Base-by-base conservation (phyloP, 257 asterid species). In the Salvia rosmarinus region DNA sequence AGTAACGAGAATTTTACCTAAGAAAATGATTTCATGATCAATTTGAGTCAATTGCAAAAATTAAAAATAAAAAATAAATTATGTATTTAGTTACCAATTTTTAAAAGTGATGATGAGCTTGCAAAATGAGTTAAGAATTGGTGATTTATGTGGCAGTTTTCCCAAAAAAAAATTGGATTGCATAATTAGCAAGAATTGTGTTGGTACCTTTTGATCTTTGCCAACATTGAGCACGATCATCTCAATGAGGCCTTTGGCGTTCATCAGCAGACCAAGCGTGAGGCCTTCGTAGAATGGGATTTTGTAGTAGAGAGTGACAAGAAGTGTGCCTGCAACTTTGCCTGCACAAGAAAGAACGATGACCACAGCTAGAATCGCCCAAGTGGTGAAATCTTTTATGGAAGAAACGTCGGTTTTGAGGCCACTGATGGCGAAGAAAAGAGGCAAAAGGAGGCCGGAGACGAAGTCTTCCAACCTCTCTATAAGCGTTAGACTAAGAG, bases 221-320 rank as follows among this genome's bases (percentile, higher is more conserved):
- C 98, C 98, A n/a, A 95, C 98, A 16, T 95, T 95, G 73, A 95
- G 97, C 11, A 91, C 91, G 66, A 95, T 95, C 87, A 95, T 91
- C 86, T 95, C 98, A 47, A 91, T 83, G 12, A 95, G 95, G 13
- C 98, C 99, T 71, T 95, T 95, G 49, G 97, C 88, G 65, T 95
- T 95, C 99, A 95, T 89, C 74, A 95, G 92, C 65, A 95, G 70
- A 28, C 98, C 98, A 40, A 95, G 92, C 0, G 97, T 84, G n/a
- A 95, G 85, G 0, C 98, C 98, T 52, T 91, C 99, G 10, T 81
- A 59, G 42, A 91, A 80, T 0, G 97, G 95, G 84, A 91, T 91
- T 69, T 87, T 78, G 71, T 91, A 89, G 75, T 84, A 90, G 3
- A 91, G 80, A 58, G 96, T 60, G 19, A 86, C 91, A 4, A 95